These are phyloP conservation scores for Licmophora abbreviata DNA, from an alignment of 108 stramenopile genomes.

Conservation along the genomic window DNA sequence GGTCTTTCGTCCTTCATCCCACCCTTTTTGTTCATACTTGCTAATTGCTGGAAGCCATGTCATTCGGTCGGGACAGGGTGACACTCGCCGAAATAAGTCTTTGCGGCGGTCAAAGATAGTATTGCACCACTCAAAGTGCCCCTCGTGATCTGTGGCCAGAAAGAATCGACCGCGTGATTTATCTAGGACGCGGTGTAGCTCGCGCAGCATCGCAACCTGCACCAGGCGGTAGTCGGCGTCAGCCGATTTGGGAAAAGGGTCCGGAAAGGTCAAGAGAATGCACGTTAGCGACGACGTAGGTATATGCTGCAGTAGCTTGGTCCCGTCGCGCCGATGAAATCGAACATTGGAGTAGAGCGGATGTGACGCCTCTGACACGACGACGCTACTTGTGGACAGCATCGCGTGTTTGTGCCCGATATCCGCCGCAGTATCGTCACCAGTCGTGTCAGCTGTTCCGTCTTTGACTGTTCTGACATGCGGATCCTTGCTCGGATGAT, in stretches of 20 bases:
- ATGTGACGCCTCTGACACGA: not conserved
- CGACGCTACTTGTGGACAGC: not conserved
- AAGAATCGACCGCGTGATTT: constrained; percentile 34
- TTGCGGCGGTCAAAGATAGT: constrained; percentile 13
- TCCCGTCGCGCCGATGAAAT: constrained; percentile 54
- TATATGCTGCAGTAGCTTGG: constrained; percentile 46
- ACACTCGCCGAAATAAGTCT: constrained; percentile 21
- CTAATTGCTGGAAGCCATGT: constrained; percentile 64
- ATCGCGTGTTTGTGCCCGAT: not conserved
- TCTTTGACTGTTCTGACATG: not conserved
- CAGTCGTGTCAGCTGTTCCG: not conserved
- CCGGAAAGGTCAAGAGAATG: constrained; percentile 63
- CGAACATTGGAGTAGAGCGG: constrained; percentile 41
- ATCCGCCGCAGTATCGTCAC: not conserved
- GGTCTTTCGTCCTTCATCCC: constrained; percentile 50
- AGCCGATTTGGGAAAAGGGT: constrained; percentile 50
- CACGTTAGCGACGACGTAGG: constrained; percentile 34
- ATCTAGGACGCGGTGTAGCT: constrained; percentile 38
- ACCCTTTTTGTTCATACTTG: constrained; percentile 63
- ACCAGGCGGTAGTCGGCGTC: constrained; percentile 43
- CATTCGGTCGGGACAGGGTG: constrained; percentile 41
- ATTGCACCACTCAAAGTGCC: constrained; percentile 41
- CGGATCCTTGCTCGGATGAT: not conserved
- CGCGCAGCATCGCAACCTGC: constrained; percentile 31
- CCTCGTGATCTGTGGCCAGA: constrained; percentile 63